Conservation (phyloP, 805 yeast genomes). For the Kodamaea kakaduensis region DNA sequence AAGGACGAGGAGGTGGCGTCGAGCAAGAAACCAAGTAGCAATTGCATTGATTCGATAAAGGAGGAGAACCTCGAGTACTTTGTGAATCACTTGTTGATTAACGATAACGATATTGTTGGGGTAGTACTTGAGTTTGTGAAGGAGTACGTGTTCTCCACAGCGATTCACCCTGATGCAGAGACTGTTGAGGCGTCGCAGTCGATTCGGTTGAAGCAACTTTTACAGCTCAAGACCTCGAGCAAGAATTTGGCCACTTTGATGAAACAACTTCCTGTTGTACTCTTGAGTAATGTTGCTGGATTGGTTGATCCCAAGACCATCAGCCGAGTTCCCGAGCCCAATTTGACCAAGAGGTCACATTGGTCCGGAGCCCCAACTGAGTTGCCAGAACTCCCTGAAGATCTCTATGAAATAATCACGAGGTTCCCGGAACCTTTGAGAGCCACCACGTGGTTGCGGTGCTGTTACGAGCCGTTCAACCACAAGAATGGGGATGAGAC, state of each 20-base stretch:
- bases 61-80: slow-evolving; percentile 47
- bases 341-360: slow-evolving; percentile 50
- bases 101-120: slow-evolving; percentile 67
- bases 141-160: slow-evolving; percentile 69
- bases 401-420: slow-evolving; percentile 57
- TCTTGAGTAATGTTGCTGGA: slow-evolving; percentile 29
- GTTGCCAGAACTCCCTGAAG: slow-evolving; percentile 57
- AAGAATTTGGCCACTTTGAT: slow-evolving; percentile 50
- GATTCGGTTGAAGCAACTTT: slow-evolving; percentile 45
- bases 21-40: slow-evolving; percentile 19
- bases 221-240: slow-evolving; percentile 45
- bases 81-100: slow-evolving; percentile 54
- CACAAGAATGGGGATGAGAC: slow-evolving; percentile 21
- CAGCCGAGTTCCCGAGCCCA: slow-evolving; percentile 15
- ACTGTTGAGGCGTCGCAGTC: slow-evolving; percentile 31
- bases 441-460: slow-evolving; percentile 92
- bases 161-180: slow-evolving; percentile 29
- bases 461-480: slow-evolving; percentile 72
- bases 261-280: slow-evolving; percentile 59
- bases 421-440: slow-evolving; percentile 78
- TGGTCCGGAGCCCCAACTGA: slow-evolving; percentile 50
- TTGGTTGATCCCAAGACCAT: slow-evolving; percentile 21
- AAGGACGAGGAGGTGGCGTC: slow-evolving; percentile 14
- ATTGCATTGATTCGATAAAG: slow-evolving; percentile 39
- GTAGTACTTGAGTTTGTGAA: slow-evolving; percentile 79